Conservation (phyloP, 2,329 filamentous ascomycete genomes). For the Botryotinia narcissicola region DNA sequence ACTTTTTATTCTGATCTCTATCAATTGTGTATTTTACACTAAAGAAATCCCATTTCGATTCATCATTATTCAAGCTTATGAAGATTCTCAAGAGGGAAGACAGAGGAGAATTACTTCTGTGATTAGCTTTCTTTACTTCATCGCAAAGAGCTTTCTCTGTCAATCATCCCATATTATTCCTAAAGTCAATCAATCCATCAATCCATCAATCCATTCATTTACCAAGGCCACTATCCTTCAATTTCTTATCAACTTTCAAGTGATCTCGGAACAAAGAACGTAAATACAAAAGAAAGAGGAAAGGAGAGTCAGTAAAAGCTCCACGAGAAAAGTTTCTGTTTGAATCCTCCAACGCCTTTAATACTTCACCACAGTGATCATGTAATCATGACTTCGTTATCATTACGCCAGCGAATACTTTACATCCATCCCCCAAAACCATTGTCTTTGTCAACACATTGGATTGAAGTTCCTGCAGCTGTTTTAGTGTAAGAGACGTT, state of each 20-base stretch:
- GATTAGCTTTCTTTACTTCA: not conserved
- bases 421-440: not conserved
- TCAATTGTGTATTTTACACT: not conserved
- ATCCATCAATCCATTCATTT: slow-evolving; percentile 25
- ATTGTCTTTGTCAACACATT: not conserved
- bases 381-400: not conserved
- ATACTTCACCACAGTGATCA: not conserved
- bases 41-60: not conserved
- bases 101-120: not conserved
- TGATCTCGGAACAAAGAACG: not conserved
- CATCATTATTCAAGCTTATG: not conserved
- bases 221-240: slow-evolving; percentile 38
- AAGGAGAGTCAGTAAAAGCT: too few relatives aligned
- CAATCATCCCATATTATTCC: not conserved
- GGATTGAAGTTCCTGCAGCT: not conserved
- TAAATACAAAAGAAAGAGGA: not conserved
- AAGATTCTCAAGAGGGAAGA: not conserved
- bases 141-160: not conserved
- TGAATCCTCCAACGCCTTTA: not conserved
- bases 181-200: not conserved
- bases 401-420: not conserved
- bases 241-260: not conserved
- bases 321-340: not conserved
- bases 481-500: not conserved
- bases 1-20: not conserved